Percentiles rank a stretch among this genome's conserved stretches.
phyloP scores from a whole-genome alignment of 1,284 basidiomycete species.

The Ustilago xerochloae region DNA sequence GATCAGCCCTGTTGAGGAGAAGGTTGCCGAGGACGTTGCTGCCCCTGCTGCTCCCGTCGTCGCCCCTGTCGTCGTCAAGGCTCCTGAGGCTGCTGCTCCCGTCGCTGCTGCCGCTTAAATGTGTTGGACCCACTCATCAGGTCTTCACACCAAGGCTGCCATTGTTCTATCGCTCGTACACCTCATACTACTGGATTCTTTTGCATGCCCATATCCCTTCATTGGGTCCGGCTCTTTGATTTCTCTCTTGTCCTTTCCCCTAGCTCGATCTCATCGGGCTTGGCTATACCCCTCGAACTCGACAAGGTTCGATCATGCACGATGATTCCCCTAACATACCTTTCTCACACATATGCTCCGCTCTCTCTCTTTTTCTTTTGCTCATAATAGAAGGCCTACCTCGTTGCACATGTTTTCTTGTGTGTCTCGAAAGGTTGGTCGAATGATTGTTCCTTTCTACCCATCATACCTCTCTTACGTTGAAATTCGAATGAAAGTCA shows the following conservation, averaged over 20 bases:
- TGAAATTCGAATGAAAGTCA: slow-evolving; percentile 4
- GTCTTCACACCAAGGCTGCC: neutral
- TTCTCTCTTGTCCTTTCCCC: slow-evolving; percentile 38
- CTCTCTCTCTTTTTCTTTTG: neutral
- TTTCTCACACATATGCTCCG: neutral
- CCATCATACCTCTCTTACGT: neutral
- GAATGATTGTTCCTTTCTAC: neutral
- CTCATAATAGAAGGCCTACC: slow-evolving; percentile 23
- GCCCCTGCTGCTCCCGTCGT: slow-evolving; percentile 19
- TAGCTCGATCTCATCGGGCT: slow-evolving; percentile 17
- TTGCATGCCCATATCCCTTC: slow-evolving; percentile 38
- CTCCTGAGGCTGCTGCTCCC: slow-evolving; percentile 41
- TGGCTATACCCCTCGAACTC: slow-evolving; percentile 50
- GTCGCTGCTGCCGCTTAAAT: slow-evolving; percentile 47
- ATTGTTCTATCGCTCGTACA: neutral
- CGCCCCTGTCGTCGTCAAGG: slow-evolving; percentile 34
- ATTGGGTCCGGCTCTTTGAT: slow-evolving; percentile 24
- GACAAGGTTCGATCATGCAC: slow-evolving; percentile 51
- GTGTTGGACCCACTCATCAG: neutral
- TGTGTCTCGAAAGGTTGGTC: too few species aligned
- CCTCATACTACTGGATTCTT: too few species aligned
- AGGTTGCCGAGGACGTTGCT: slow-evolving; percentile 40
- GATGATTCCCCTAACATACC: slow-evolving; percentile 49
- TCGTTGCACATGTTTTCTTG: neutral
- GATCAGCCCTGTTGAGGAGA: slow-evolving; percentile 33